These are phyloP conservation scores for Paraphoma chrysanthemicola DNA, from an alignment of 2,329 filamentous ascomycete species.

Conservation along the genomic window DNA sequence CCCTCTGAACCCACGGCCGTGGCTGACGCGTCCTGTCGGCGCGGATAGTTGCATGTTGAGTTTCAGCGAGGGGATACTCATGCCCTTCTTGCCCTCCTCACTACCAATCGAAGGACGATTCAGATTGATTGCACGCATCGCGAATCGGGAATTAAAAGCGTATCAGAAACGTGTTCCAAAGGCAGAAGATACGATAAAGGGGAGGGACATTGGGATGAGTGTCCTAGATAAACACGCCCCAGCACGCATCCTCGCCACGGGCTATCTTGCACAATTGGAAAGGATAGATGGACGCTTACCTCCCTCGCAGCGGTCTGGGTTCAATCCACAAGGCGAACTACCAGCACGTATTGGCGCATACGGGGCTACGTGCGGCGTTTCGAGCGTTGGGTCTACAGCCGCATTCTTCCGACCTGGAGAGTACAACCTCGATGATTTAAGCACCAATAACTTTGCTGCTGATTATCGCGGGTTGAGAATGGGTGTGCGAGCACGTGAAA, in stretches of 20 bases:
- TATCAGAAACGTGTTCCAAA: slow-evolving; percentile 53
- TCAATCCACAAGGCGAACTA: slow-evolving; percentile 50
- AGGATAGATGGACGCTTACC: slow-evolving; percentile 47
- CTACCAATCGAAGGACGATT: slow-evolving; percentile 49
- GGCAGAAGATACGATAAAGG: neutral
- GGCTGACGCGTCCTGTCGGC: no score
- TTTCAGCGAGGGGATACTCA: slow-evolving; percentile 55
- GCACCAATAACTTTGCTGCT: slow-evolving; percentile 45
- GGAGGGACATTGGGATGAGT: slow-evolving; percentile 13
- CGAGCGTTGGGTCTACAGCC: slow-evolving; percentile 49
- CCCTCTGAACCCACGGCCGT: slow-evolving; percentile 51
- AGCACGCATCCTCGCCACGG: slow-evolving; percentile 51
- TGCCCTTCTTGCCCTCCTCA: slow-evolving; percentile 50
- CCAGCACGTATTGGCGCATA: slow-evolving; percentile 35
- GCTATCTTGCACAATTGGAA: slow-evolving; percentile 52
- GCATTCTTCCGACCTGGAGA: slow-evolving; percentile 39
- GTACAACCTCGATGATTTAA: slow-evolving; percentile 35
- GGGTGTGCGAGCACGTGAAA: slow-evolving; percentile 53
- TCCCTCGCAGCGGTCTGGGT: slow-evolving; percentile 21
- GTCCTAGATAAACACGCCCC: slow-evolving; percentile 46
- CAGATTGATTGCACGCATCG: slow-evolving; percentile 47
- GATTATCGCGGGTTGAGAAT: slow-evolving; percentile 48
- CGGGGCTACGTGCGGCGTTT: slow-evolving; percentile 55
- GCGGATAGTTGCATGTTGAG: slow-evolving; percentile 56
- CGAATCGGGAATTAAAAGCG: slow-evolving; percentile 51